Evolutionary conservation across 495 filamentous ascomycete species (phyloP), one percentile per base, ranked within the genome.

Genomic region (Thermochaetoides thermophila): DNA sequence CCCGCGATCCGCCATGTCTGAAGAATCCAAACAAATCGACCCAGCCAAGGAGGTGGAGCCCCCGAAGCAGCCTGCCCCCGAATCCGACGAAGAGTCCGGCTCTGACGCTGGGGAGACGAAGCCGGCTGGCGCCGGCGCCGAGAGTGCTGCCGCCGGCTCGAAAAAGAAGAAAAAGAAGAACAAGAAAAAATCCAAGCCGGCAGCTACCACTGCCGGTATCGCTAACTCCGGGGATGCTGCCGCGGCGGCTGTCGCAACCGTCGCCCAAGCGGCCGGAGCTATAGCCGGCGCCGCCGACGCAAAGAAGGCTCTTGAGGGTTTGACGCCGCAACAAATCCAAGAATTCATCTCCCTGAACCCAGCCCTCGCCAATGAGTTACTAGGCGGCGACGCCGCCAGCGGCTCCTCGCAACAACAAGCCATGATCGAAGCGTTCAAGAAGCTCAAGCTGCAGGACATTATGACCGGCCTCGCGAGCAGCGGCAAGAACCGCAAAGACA

Each of bases 401-500:
- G 43, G 38, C 29, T 35, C 43, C 3, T 37, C 40, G 20, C 44
- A 37, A 14, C 60, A 69, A 3, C 39, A 45, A 19, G 46, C 33
- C 15, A 61, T 69, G 9, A 58, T 68, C 30, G 72, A 84, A 39
- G 60, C 72, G 18, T 56, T 95, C 44, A 73, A 72, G 50, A 73
- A 76, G 34, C 61, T 93, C 52, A 76, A 74, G 38, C 58, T 92
- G 9, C 66, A 75, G 33, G 81, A 93, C 30, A 61, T 93, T 40
- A 60, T 93, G 59, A 92, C 86, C 1, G 86, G 86, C 5, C 59
- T 92, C 39, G 66, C 72, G 9, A 54, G 61, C 4, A 73, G 73
- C 24, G 81, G 78, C 3, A 91, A 91, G 66, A 91, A 91, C 46
- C 72, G 74, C 43, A 94, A 92, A 57, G 87, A 95, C 44, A 93